These are phyloP conservation scores for Ustilaginoidea virens DNA, from an alignment of 2,329 filamentous ascomycete species.

Conservation along the genomic window DNA sequence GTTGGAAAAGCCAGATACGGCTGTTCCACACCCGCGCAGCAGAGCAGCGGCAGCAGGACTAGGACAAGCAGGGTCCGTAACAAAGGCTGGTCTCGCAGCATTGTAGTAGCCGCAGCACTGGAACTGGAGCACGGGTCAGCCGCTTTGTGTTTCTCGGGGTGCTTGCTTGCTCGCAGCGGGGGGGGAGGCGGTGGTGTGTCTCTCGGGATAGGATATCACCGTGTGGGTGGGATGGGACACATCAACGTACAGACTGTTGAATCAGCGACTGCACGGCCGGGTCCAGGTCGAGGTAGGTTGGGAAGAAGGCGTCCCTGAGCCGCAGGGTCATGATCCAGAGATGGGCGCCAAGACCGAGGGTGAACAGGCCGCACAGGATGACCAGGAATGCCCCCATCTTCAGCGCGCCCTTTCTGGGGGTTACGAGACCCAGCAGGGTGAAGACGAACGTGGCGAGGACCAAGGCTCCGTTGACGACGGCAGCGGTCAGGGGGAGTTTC, in stretches of 20 bases:
- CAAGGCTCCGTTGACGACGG: slow-evolving; percentile 56
- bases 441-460: slow-evolving; percentile 55
- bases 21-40: slow-evolving; percentile 51
- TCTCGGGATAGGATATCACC: too few relatives aligned
- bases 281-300: slow-evolving; percentile 44
- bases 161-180: neutral
- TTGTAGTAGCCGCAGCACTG: slow-evolving; percentile 70
- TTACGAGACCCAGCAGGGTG: slow-evolving; percentile 56
- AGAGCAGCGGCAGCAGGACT: slow-evolving; percentile 56
- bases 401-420: slow-evolving; percentile 52
- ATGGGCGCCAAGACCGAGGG: slow-evolving; percentile 47
- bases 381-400: slow-evolving; percentile 53
- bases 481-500: slow-evolving; percentile 43
- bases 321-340: slow-evolving; percentile 62
- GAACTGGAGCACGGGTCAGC: slow-evolving; percentile 39
- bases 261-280: slow-evolving; percentile 48
- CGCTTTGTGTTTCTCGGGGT: neutral
- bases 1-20: slow-evolving; percentile 55
- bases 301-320: slow-evolving; percentile 45
- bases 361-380: slow-evolving; percentile 46
- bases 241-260: slow-evolving; percentile 46
- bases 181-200: too few relatives aligned
- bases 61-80: slow-evolving; percentile 51
- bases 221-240: too few relatives aligned
- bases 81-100: slow-evolving; percentile 54